Conservation (phyloP, 2,329 filamentous ascomycete species). For the Fusarium sp. region DNA sequence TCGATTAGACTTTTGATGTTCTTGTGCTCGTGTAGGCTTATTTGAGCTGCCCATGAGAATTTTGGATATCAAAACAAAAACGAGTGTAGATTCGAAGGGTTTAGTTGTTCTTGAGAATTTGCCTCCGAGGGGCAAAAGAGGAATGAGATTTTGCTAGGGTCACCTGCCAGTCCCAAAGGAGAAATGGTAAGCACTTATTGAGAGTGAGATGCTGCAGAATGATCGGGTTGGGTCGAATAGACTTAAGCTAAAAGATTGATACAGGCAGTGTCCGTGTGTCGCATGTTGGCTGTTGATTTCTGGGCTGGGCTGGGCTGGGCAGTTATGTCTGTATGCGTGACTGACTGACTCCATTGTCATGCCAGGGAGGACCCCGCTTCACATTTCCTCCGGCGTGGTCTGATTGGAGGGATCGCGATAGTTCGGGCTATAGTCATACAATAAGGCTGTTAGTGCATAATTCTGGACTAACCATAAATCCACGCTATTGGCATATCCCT, state of each 20-base stretch:
- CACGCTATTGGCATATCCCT: background rate
- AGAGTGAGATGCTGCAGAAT: background rate
- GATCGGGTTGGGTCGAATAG: background rate
- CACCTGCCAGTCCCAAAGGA: background rate
- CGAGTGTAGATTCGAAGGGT: background rate
- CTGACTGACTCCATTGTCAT: background rate
- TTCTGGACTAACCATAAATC: background rate
- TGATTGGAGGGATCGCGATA: background rate
- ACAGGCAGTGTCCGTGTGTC: background rate
- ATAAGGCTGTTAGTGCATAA: background rate
- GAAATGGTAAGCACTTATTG: background rate
- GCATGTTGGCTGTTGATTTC: background rate
- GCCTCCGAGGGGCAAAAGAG: background rate
- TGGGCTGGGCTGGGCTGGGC: background rate
- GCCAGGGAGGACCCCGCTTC: background rate
- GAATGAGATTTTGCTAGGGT: background rate
- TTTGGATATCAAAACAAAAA: background rate
- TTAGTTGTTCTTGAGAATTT: background rate
- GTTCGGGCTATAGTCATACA: background rate
- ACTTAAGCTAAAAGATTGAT: background rate
- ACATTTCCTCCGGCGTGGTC: background rate
- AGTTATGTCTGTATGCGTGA: no score
- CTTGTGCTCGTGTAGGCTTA: background rate
- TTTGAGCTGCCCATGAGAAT: constrained; percentile 8
- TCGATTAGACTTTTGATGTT: constrained; percentile 14